These are phyloP conservation scores for Begonia peltatifolia DNA, from an alignment of 306 rosid species.

Conservation along the genomic window DNA sequence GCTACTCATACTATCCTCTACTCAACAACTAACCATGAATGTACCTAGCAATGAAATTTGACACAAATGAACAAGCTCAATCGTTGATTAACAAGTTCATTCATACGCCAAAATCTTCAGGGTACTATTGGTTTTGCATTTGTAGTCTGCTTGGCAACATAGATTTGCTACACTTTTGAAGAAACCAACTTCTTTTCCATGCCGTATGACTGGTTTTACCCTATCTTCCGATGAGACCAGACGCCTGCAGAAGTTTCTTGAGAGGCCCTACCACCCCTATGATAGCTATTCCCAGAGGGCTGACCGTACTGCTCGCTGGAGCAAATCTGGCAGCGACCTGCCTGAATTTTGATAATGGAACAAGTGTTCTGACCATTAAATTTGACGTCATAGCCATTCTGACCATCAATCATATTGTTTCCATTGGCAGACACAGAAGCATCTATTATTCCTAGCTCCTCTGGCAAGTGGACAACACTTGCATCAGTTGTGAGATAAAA, in stretches of 20 bases:
- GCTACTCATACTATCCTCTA: too few relatives aligned
- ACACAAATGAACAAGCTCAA: too few relatives aligned
- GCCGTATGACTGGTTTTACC: constrained; percentile 52
- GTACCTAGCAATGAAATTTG: too few relatives aligned
- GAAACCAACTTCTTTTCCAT: constrained; percentile 52
- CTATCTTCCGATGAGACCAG: constrained; percentile 62
- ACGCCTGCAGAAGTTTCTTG: constrained; percentile 46
- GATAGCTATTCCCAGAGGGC: constrained; percentile 52
- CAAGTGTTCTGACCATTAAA: constrained; percentile 28
- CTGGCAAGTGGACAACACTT: constrained; percentile 51
- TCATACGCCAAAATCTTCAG: neutral
- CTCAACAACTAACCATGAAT: too few relatives aligned
- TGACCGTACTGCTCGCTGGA: constrained; percentile 50
- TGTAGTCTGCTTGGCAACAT: constrained; percentile 78
- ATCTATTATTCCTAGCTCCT: constrained; percentile 61
- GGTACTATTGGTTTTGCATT: constrained; percentile 29
- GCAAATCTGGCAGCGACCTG: constrained; percentile 27
- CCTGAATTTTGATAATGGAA: constrained; percentile 27
- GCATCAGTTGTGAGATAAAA: constrained; percentile 43
- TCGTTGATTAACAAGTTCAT: too few relatives aligned
- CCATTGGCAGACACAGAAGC: constrained; percentile 22
- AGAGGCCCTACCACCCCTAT: constrained; percentile 35
- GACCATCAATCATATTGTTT: constrained; percentile 22
- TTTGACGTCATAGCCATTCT: constrained; percentile 7
- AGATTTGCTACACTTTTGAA: constrained; percentile 68